Percentiles rank a stretch among this genome's conserved stretches.
These are phyloP conservation scores for Ceratocystis cacaofunesta DNA, from an alignment of 2,329 filamentous ascomycete genomes.

Conservation along the genomic window DNA sequence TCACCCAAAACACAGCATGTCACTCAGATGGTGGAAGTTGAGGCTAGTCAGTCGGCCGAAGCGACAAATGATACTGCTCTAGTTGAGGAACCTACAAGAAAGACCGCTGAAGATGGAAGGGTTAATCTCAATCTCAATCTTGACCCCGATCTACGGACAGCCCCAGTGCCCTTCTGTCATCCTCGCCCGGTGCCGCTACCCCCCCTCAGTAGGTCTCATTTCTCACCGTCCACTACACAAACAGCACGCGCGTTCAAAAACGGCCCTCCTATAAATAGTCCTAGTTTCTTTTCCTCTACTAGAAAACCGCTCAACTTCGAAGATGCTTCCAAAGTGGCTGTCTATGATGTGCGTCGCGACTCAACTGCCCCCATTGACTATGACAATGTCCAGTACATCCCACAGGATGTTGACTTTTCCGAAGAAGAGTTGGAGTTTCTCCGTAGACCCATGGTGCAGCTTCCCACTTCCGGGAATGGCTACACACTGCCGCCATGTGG, in stretches of 20 bases:
- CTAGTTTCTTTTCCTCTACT: background rate
- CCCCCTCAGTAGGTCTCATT: background rate
- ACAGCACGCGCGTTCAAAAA: background rate
- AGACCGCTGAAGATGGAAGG: background rate
- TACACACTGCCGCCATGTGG: background rate
- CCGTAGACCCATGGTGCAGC: background rate
- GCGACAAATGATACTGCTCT: background rate
- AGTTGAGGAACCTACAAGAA: background rate
- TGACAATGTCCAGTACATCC: background rate
- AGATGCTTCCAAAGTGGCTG: background rate
- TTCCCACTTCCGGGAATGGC: background rate
- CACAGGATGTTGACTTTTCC: background rate
- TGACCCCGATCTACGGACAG: background rate
- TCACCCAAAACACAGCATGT: slow-evolving; percentile 1
- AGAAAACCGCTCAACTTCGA: background rate
- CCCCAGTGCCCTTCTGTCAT: background rate
- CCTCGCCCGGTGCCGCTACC: background rate
- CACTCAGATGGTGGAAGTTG: background rate
- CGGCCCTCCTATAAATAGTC: background rate
- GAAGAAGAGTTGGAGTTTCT: background rate
- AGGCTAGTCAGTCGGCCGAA: background rate
- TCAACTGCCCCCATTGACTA: background rate
- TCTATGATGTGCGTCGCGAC: slow-evolving; percentile 4
- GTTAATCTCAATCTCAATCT: background rate
- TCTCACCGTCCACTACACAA: background rate